These are phyloP conservation scores for Cucurbitaria berberidis DNA, from an alignment of 2,329 filamentous ascomycete genomes.

Conservation along the genomic window DNA sequence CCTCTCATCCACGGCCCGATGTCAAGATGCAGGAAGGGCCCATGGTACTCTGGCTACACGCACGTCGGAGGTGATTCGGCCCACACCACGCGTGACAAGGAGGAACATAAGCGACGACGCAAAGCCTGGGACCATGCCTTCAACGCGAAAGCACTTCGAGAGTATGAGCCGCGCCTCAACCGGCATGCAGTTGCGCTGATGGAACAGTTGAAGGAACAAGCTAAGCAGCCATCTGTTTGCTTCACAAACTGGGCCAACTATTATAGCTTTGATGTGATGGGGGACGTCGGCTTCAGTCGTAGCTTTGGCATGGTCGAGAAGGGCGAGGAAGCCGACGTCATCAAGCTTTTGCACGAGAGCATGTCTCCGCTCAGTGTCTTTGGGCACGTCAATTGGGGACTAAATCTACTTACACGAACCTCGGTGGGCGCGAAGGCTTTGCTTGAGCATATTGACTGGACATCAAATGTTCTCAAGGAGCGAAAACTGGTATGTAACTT, in stretches of 20 bases:
- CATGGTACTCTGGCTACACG: conserved; percentile 30
- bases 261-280: conserved; percentile 59
- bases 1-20: conserved; percentile 36
- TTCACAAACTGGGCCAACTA: conserved; percentile 47
- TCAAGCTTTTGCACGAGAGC: conserved; percentile 35
- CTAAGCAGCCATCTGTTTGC: conserved; percentile 24
- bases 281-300: conserved; percentile 53
- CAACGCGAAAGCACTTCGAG: conserved; percentile 41
- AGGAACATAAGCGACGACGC: conserved; percentile 38
- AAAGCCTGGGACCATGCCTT: conserved; percentile 45
- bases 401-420: conserved; percentile 25
- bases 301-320: conserved; percentile 48
- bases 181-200: conserved; percentile 36
- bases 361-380: conserved; percentile 29
- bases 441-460: conserved; percentile 33
- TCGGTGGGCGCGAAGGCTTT: conserved; percentile 26
- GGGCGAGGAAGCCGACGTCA: conserved; percentile 35
- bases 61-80: conserved; percentile 30
- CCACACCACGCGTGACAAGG: conserved; percentile 37
- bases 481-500: conserved; percentile 27
- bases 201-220: conserved; percentile 28
- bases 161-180: conserved; percentile 45
- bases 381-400: conserved; percentile 30
- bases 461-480: conserved; percentile 30
- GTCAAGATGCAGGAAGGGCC: conserved; percentile 38